Evolutionary conservation across 768 basidiomycete species (phyloP).

Genomic region (Austroboletus eburneus): DNA sequence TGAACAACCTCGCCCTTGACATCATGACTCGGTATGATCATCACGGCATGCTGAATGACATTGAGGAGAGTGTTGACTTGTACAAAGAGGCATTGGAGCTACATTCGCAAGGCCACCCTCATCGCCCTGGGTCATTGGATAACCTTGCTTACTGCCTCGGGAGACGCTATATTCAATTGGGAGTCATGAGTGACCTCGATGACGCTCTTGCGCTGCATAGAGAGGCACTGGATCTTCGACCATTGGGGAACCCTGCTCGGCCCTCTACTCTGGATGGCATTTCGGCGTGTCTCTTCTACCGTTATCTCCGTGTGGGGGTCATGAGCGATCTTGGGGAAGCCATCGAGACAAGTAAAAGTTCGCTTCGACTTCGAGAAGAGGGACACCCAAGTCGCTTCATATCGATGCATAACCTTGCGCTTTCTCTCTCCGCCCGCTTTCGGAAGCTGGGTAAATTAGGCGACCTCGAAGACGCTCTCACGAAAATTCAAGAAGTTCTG

Average conservation of each 20-base stretch:
- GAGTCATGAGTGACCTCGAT: not conserved
- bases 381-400: not conserved
- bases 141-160: not conserved
- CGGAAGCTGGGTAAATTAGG: not conserved
- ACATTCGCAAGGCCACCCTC: not conserved
- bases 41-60: not conserved
- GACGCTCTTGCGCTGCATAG: not conserved
- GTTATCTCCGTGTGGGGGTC: not conserved
- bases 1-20: not conserved
- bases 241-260: not conserved
- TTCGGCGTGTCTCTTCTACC: not conserved
- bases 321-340: not conserved
- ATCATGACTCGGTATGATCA: slow-evolving; percentile 2
- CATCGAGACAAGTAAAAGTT: not conserved
- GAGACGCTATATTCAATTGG: not conserved
- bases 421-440: not conserved
- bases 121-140: not conserved
- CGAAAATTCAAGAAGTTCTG: not conserved
- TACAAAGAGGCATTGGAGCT: not conserved
- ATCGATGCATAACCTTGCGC: not conserved
- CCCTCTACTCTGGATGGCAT: not conserved
- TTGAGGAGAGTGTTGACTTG: not conserved
- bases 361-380: not conserved
- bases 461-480: not conserved
- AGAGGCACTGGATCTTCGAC: not conserved